These are phyloP conservation scores for Suillus weaverae DNA, from an alignment of 768 basidiomycete species.

Conservation along the genomic window DNA sequence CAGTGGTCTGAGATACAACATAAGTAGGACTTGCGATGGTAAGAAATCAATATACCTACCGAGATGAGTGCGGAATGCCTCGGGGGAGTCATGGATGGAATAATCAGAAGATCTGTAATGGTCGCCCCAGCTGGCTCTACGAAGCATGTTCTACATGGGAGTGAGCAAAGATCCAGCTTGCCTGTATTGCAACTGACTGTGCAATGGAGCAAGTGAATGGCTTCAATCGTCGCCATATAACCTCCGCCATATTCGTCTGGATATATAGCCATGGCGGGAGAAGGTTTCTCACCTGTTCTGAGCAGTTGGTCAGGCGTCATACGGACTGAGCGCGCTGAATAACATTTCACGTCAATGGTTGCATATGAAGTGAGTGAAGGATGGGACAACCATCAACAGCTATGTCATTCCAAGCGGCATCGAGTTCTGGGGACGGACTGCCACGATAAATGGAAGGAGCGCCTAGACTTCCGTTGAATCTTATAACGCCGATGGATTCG, in stretches of 20 bases:
- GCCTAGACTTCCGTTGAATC: slow-evolving; percentile 2
- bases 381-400: slow-evolving; percentile 4
- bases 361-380: not conserved
- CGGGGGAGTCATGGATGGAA: slow-evolving; percentile 5
- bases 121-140: slow-evolving; percentile 6
- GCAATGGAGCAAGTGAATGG: slow-evolving; percentile 12
- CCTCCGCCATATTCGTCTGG: slow-evolving; percentile 16
- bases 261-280: slow-evolving; percentile 6
- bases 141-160: slow-evolving; percentile 11
- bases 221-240: slow-evolving; percentile 10
- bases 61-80: slow-evolving; percentile 6
- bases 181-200: slow-evolving; percentile 2
- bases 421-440: slow-evolving; percentile 10
- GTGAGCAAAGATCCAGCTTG: not conserved
- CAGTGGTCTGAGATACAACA: slow-evolving; percentile 6
- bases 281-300: slow-evolving; percentile 7
- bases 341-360: not conserved
- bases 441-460: slow-evolving; percentile 9
- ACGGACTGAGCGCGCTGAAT: slow-evolving; percentile 5
- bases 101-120: slow-evolving; percentile 10
- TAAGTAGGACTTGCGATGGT: not conserved
- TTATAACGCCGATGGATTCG: slow-evolving; percentile 9
- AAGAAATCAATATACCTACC: slow-evolving; percentile 1
- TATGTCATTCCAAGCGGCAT: slow-evolving; percentile 13
- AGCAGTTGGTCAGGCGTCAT: slow-evolving; percentile 7